A percentile compares a stretch with the other conserved stretches of the same genome.
phyloP scores from a whole-genome alignment of 176 grass and related monocot genomes.

The Cymbopogon citratus region DNA sequence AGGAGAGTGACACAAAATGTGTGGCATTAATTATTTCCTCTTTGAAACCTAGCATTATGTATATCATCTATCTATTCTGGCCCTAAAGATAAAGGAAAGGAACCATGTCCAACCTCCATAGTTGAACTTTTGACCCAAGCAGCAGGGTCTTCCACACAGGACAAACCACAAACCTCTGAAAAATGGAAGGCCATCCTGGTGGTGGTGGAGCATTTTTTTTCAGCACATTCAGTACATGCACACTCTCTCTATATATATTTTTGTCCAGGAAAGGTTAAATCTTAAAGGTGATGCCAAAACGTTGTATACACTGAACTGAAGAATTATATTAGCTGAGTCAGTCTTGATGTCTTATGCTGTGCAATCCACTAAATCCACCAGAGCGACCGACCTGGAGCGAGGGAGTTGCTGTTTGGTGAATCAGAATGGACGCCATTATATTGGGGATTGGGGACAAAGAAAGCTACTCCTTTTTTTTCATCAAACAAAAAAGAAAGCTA shows the following conservation, averaged over 20 bases:
- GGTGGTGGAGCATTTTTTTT: not conserved
- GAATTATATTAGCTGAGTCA: not conserved
- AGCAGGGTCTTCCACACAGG: constrained; percentile 3
- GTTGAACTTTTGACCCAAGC: not conserved
- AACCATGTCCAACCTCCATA: not conserved
- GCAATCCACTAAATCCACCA: not conserved
- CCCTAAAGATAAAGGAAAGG: not conserved
- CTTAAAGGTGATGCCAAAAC: not conserved
- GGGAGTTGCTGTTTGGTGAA: constrained; percentile 16
- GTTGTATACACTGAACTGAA: not conserved
- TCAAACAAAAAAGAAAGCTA: not conserved
- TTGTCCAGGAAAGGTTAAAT: not conserved
- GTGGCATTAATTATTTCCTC: not conserved
- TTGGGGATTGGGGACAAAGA: not conserved
- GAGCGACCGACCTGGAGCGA: not conserved
- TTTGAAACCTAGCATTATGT: not conserved
- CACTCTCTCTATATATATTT: not conserved
- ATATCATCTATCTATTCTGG: not conserved
- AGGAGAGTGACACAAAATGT: not conserved
- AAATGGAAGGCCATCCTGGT: not conserved
- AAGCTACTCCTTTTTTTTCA: not conserved
- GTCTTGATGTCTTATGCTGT: not conserved
- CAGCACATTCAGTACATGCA: not conserved
- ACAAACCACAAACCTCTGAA: not conserved
- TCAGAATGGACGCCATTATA: constrained; percentile 21